phyloP scores from a whole-genome alignment of 1,284 basidiomycete genomes.

The Ustilago crameri region DNA sequence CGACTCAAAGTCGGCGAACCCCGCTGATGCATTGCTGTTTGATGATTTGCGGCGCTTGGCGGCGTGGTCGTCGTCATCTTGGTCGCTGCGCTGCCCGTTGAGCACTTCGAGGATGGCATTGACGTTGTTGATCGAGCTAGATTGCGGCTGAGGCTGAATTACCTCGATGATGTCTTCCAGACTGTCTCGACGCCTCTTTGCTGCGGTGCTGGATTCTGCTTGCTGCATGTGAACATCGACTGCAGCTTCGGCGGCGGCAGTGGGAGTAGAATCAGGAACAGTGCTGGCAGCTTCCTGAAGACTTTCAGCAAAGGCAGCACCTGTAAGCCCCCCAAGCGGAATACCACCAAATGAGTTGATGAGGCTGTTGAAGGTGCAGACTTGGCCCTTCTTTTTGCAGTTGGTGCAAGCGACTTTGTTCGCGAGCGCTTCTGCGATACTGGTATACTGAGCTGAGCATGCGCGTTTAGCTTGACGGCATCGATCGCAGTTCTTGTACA shows the following conservation, averaged over 20 bases:
- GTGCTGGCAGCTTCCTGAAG: conserved; percentile 18
- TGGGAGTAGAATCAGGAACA: not conserved
- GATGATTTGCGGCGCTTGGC: conserved; percentile 21
- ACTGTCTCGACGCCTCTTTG: conserved; percentile 14
- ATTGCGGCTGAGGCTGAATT: not conserved
- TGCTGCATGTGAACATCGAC: not conserved
- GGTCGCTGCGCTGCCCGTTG: conserved; percentile 3
- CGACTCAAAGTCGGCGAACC: conserved; percentile 14
- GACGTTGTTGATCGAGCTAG: conserved; percentile 17
- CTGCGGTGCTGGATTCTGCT: conserved; percentile 1
- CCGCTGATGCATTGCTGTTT: not conserved
- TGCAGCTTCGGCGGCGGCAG: not conserved
- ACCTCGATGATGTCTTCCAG: not conserved
- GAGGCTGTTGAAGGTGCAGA: conserved; percentile 48
- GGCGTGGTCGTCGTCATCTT: not conserved
- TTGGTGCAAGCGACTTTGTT: conserved; percentile 41
- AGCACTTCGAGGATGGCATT: conserved; percentile 29
- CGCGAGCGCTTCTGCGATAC: conserved; percentile 34
- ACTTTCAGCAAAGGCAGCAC: conserved; percentile 38
- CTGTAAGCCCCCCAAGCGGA: conserved; percentile 28
- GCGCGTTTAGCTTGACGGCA: conserved; percentile 42
- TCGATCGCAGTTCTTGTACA: conserved; percentile 47
- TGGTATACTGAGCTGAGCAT: conserved; percentile 33
- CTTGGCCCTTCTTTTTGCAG: conserved; percentile 41
- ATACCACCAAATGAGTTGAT: conserved; percentile 47